Evolutionary conservation across 345 rosid genomes (phyloP), one percentile per base, ranked within the genome.

Genomic region (Brassica incana): DNA sequence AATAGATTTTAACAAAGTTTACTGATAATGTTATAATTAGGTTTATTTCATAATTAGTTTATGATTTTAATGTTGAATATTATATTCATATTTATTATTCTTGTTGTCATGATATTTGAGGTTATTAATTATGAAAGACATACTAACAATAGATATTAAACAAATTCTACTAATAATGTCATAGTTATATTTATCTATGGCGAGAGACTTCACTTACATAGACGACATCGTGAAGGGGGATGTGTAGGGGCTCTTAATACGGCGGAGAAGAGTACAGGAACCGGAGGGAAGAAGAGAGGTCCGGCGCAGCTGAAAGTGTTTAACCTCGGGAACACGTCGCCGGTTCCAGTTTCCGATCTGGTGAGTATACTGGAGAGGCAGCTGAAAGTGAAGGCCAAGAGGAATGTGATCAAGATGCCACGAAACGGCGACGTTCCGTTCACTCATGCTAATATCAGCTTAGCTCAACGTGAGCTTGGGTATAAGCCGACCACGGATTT

Each of bases 391-490:
- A 91, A 89, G 78, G 99, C 97, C 2, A 91, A 89, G 87, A 94
- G 81, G 93, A 89, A 85, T 36, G 36, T 92, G 35, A 83, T 89
- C 86, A 90, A 89, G 87, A 81, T 94, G 91, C 98, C 98, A 0
- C 82, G 93, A 69, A 94, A 94, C 82, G 97, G 98, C 14, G 97
- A 92, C 83, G 98, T 94, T 81, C 97, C 82, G 18, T 92, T 83
- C 71, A 95, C 97, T 48, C 99, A 95, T 83, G 99, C 97, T 0
- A 95, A 95, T 73, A 92, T 92, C 71, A 95, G 99, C 79, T 86
- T 43, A 61, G 97, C 99, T 14, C 85, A 86, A 75, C 84, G 83
- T 77, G 91, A 95, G 86, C 87, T 95, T 27, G 90, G 95, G 43
- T 95, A 95, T 83, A 91, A 87, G 81, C 95, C 99, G 3, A 86